Evolutionary conservation across 257 asterid species (phyloP).

Genomic region (Paraleonurus japonicus): DNA sequence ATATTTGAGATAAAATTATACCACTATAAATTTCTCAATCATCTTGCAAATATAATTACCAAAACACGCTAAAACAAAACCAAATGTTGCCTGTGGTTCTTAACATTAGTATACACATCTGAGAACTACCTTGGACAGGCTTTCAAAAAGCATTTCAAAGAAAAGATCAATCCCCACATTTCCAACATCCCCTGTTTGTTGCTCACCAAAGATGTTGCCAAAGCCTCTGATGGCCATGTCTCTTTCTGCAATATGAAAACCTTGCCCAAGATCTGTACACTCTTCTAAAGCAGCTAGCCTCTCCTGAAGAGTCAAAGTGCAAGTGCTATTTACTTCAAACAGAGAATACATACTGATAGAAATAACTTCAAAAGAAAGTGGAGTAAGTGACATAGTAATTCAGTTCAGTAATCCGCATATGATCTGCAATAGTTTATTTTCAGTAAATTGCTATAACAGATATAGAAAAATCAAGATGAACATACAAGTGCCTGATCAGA

Average conservation of each 20-base stretch:
- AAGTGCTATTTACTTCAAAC: slow-evolving; percentile 19
- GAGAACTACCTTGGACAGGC: slow-evolving; percentile 81
- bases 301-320: slow-evolving; percentile 56
- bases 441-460: slow-evolving; percentile 18
- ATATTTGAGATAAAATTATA: background rate
- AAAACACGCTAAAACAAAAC: slow-evolving; percentile 20
- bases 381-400: slow-evolving; percentile 2
- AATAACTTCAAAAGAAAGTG: slow-evolving; percentile 15
- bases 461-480: slow-evolving; percentile 28
- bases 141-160: slow-evolving; percentile 98
- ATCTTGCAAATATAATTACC: background rate
- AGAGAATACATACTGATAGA: slow-evolving; percentile 11
- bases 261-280: slow-evolving; percentile 93
- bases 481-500: slow-evolving; percentile 91
- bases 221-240: slow-evolving; percentile 99
- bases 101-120: slow-evolving; percentile 12
- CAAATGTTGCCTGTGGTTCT: background rate
- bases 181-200: slow-evolving; percentile 99
- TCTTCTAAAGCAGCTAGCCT: slow-evolving; percentile 97
- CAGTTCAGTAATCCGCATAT: background rate
- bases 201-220: slow-evolving; percentile 97
- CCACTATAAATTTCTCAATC: background rate
- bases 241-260: slow-evolving; percentile 96
- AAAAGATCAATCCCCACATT: slow-evolving; percentile 98
- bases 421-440: background rate